phyloP scores from a whole-genome alignment of 176 grass and related monocot genomes.

The Tuctoria greenei region DNA sequence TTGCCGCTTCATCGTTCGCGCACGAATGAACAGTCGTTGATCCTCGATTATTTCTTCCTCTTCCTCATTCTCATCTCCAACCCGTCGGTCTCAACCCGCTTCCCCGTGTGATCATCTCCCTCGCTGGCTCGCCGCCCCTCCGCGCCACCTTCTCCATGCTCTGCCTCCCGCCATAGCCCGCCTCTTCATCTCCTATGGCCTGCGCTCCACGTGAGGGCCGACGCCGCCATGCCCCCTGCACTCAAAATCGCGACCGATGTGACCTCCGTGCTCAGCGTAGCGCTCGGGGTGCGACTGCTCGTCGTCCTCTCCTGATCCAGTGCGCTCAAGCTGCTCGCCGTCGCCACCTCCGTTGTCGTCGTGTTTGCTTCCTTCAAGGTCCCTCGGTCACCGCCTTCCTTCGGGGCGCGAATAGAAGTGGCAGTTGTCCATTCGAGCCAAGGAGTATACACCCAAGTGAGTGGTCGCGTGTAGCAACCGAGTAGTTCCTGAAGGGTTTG shows the following conservation, averaged over 20 bases:
- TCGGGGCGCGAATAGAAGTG: no score
- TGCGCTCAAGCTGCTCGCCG: slow-evolving; percentile 61
- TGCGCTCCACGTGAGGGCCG: slow-evolving; percentile 18
- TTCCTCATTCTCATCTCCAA: no score
- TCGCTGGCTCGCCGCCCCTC: no score
- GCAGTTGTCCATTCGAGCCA: no score
- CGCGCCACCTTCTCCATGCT: background rate
- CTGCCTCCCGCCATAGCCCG: background rate
- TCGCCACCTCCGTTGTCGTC: slow-evolving; percentile 55
- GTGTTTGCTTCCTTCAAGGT: slow-evolving; percentile 57
- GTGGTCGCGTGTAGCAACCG: no score
- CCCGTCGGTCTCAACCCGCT: no score
- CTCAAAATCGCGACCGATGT: slow-evolving; percentile 19
- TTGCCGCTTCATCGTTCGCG: no score
- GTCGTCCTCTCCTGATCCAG: slow-evolving; percentile 47
- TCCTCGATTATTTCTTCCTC: no score
- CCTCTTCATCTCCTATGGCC: slow-evolving; percentile 40
- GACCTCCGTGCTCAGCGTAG: slow-evolving; percentile 53
- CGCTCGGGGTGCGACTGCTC: slow-evolving; percentile 46
- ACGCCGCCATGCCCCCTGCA: slow-evolving; percentile 28
- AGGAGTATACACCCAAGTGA: no score
- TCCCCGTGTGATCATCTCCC: no score
- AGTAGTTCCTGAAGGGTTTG: no score
- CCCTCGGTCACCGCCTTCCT: slow-evolving; percentile 50
- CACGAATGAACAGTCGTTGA: no score